These are phyloP conservation scores for Suhomyces emberorum DNA, from an alignment of 805 yeast species.

Conservation along the genomic window DNA sequence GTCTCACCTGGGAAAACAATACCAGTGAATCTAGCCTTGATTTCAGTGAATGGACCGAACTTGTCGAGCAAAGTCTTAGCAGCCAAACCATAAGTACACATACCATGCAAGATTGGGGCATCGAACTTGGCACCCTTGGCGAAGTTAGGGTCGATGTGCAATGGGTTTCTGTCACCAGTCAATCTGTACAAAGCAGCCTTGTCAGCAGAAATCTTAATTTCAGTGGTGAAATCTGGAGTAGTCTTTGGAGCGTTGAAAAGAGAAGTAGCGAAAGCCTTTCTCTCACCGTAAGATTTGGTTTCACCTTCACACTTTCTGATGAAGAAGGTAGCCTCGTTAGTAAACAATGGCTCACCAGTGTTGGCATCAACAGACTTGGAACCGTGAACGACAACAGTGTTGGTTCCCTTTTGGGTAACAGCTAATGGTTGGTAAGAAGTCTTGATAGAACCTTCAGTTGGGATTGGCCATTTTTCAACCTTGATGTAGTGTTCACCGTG, in stretches of 20 bases:
- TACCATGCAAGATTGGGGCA: slow-evolving; percentile 88
- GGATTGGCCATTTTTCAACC: slow-evolving; percentile 72
- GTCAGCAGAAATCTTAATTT: slow-evolving; percentile 58
- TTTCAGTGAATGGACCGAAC: slow-evolving; percentile 77
- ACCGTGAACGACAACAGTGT: slow-evolving; percentile 75
- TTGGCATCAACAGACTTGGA: slow-evolving; percentile 63
- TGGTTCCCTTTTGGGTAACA: slow-evolving; percentile 79
- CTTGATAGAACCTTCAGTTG: slow-evolving; percentile 60
- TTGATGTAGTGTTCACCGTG: slow-evolving; percentile 95
- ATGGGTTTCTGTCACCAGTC: slow-evolving; percentile 92
- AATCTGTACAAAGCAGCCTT: slow-evolving; percentile 89
- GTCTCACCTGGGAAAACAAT: slow-evolving; percentile 95
- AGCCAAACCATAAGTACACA: slow-evolving; percentile 81
- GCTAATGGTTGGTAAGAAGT: slow-evolving; percentile 69
- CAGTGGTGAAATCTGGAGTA: slow-evolving; percentile 63
- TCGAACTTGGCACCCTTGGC: slow-evolving; percentile 86
- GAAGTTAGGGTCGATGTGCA: slow-evolving; percentile 89
- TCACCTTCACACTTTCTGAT: slow-evolving; percentile 69
- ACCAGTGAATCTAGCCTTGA: slow-evolving; percentile 87
- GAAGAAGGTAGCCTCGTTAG: slow-evolving; percentile 82
- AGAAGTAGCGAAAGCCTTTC: slow-evolving; percentile 60
- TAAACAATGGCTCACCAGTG: slow-evolving; percentile 68
- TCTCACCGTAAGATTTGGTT: slow-evolving; percentile 44
- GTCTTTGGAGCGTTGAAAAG: slow-evolving; percentile 58
- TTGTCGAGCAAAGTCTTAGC: slow-evolving; percentile 74